Base-by-base conservation (phyloP, 2,329 filamentous ascomycete genomes). In the Alternaria rosae region DNA sequence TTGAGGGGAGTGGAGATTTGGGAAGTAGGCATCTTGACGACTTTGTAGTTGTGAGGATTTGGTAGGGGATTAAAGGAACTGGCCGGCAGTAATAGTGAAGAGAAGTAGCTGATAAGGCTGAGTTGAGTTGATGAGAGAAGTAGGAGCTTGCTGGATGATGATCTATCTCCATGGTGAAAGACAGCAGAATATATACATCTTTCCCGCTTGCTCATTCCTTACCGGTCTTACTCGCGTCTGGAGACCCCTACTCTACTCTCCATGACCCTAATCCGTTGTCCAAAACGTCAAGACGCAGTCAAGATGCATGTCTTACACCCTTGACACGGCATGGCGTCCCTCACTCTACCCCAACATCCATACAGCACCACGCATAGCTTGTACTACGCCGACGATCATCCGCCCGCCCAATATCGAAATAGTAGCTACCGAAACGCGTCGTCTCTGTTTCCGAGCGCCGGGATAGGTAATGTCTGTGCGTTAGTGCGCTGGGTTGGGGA, bases 1-100 rank as follows among this genome's bases (percentile, higher is more conserved):
- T 70, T 61, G 47, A 81, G 64, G 35, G 76, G 65, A 30, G 78
- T 81, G 44, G 73, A 72, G 64, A 80, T 71, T 64, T 70, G 76
- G 50, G 78, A 80, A 60, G 76, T 79, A 54, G 78, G 66, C 77
- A 79, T 79, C 50, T 64, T 74, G 64, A 35, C 44, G 28, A 13
- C 10, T 54, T 54, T 17, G 17, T 44, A 11, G 50, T 50, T 47
- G 21, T 47, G 44, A 28, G 20, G 4, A 42, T 15, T 41, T 41
- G 13, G 41, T 44, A 41, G 30, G 25, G 21, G 35, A 21, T 50
- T n/a, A 44, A 38, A 28, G 12, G n/a, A 56, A 51, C 51, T 57
- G 58, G 42, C 50, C 42, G 23, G 57, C 30, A 59, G 42, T 41
- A 21, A 54, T 41, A 12, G 25, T 13, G 15, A 54, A 41, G 30